These are phyloP conservation scores for Yamadazyma membranifaciens DNA, from an alignment of 1,139 yeast species.

Conservation along the genomic window DNA sequence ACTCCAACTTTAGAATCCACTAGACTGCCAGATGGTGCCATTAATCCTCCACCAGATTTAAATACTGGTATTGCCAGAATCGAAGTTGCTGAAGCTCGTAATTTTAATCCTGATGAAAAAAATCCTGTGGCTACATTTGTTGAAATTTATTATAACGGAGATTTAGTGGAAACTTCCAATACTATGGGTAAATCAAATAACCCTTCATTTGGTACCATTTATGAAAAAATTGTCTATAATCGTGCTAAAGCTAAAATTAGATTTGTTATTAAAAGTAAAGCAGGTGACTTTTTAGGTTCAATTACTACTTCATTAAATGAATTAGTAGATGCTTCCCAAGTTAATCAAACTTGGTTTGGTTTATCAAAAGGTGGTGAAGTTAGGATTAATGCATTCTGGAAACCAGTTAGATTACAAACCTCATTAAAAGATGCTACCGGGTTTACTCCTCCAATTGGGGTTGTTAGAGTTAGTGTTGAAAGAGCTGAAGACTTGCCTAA, in stretches of 20 bases:
- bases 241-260: slow-evolving; percentile 68
- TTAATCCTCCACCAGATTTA: slow-evolving; percentile 85
- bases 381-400: slow-evolving; percentile 72
- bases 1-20: slow-evolving; percentile 80
- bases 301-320: slow-evolving; percentile 65
- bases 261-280: slow-evolving; percentile 54
- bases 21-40: slow-evolving; percentile 78
- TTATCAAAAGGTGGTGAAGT: slow-evolving; percentile 71
- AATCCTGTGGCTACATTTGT: slow-evolving; percentile 63
- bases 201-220: slow-evolving; percentile 65
- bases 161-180: slow-evolving; percentile 54
- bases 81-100: slow-evolving; percentile 51
- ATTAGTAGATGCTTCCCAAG: slow-evolving; percentile 73
- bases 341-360: slow-evolving; percentile 75
- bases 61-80: slow-evolving; percentile 86
- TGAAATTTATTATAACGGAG: slow-evolving; percentile 65
- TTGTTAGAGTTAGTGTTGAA: slow-evolving; percentile 69
- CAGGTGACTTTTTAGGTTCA: slow-evolving; percentile 57
- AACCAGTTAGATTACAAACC: slow-evolving; percentile 63
- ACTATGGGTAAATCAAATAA: slow-evolving; percentile 59
- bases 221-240: slow-evolving; percentile 74
- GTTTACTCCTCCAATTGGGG: slow-evolving; percentile 92
- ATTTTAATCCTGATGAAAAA: slow-evolving; percentile 31
- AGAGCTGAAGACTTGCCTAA: slow-evolving; percentile 75
- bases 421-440: slow-evolving; percentile 69